Evolutionary conservation across 140 eudicot genomes (phyloP), one percentile per base, ranked within the genome.

Genomic region (Senecio squalidus): DNA sequence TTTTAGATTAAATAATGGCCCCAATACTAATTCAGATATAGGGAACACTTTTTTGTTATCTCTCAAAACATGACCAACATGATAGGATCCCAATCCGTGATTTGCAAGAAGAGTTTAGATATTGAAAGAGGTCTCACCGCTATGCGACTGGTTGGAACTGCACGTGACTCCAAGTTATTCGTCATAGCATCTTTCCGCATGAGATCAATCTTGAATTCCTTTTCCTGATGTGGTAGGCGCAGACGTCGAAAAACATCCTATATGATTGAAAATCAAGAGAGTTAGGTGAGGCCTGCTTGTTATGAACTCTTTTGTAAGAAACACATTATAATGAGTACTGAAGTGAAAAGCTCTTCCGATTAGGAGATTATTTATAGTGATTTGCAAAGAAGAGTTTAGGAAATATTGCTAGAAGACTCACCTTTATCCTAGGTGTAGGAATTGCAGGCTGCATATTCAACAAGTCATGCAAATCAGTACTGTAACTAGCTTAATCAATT

Each of bases 201-300:
- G 46, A 64, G 71, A 46, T 78, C 86, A 47, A 78, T 66, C 60
- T 58, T 75, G 77, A 87, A 87, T 62, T 87, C 96, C 65, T 79
- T 76, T 29, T 67, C 71, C 20, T 13, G 44, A 74, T 58, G 63
- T 24, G 89, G 89, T 49, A 83, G 31, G 20, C 85, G 86, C 60
- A 87, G 61, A n/a, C 73, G 75, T 60, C 67, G 17, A 48, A 87
- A 87, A 39, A 83, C 62, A 21, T 83, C 89, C 96, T 87, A 75
- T 87, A 75, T 13, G 69, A 65, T 38, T 58, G 9, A 29, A 23
- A 23, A 29, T 21, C 6, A 41, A 44, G 36, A 45, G n/a, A 44
- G 61, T 75, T 36, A 75, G 68, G 23, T 51, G 50, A 44, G 20
- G 20, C 50, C n/a, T n/a, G 16, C 24, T 44, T 17, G 21, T 16